Conservation (phyloP, 116 monocot genomes). For the Posidonia oceanica region DNA sequence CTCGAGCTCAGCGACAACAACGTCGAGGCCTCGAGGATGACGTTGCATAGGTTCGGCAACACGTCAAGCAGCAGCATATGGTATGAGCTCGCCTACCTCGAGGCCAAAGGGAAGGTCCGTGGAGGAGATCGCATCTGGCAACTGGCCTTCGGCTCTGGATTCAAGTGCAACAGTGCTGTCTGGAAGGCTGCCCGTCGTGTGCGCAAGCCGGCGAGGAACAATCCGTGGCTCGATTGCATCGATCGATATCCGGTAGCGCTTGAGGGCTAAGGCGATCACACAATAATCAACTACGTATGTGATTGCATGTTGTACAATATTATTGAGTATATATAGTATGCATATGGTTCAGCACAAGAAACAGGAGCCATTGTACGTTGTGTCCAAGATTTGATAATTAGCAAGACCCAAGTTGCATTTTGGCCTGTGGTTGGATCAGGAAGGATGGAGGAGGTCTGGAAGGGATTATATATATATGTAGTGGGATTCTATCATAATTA, state of each 20-base stretch:
- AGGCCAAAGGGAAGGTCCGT: conserved; percentile 55
- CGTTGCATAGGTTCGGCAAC: conserved; percentile 77
- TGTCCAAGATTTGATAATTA: no score
- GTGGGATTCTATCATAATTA: no score
- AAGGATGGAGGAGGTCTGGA: no score
- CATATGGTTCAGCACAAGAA: no score
- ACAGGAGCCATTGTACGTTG: no score
- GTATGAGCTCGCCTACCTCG: conserved; percentile 79
- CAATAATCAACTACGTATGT: no score
- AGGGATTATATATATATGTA: no score
- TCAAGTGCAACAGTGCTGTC: conserved; percentile 87
- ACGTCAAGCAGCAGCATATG: conserved; percentile 75
- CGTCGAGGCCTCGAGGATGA: conserved; percentile 58
- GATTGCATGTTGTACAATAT: no score
- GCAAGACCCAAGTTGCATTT: no score
- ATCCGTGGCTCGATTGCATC: conserved; percentile 54
- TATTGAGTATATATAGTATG: no score
- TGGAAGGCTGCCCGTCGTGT: conserved; percentile 53
- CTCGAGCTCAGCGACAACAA: conserved; percentile 40
- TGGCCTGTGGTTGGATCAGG: no score
- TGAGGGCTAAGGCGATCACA: no score
- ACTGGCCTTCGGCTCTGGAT: conserved; percentile 77
- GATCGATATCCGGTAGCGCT: conserved; percentile 37
- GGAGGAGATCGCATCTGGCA: conserved; percentile 63
- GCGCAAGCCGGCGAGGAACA: conserved; percentile 24